These are phyloP conservation scores for Metschnikowia chrysomelidarum DNA, from an alignment of 805 yeast species.

Conservation along the genomic window DNA sequence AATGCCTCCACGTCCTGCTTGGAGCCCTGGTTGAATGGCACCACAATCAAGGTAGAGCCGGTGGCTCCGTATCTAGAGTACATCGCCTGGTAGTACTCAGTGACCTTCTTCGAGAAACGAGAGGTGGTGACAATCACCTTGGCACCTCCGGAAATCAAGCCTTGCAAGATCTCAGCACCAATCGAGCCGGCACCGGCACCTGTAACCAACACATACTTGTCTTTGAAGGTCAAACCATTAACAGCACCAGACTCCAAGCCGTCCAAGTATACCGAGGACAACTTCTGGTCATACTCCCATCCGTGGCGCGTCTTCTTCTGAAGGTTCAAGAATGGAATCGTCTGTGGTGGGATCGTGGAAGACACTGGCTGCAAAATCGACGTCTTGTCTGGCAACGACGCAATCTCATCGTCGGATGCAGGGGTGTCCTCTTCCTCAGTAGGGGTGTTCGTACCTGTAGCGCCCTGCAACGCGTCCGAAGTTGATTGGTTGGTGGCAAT, in stretches of 20 bases:
- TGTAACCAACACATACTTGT: constrained; percentile 85
- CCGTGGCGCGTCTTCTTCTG: constrained; percentile 73
- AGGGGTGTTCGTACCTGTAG: constrained; percentile 45
- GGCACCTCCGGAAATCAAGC: constrained; percentile 96
- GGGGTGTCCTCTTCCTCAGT: constrained; percentile 34
- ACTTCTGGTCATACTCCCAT: constrained; percentile 81
- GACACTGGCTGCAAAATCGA: constrained; percentile 73
- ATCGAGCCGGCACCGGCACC: constrained; percentile 99
- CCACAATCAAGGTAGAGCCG: constrained; percentile 90
- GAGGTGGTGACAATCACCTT: constrained; percentile 95
- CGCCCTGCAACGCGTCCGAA: constrained; percentile 44
- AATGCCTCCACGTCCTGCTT: constrained; percentile 88
- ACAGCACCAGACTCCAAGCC: constrained; percentile 92
- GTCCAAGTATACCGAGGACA: constrained; percentile 78
- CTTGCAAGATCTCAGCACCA: constrained; percentile 96
- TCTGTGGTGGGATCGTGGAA: constrained; percentile 69
- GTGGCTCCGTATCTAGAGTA: constrained; percentile 91
- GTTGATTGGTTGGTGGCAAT: constrained; percentile 67
- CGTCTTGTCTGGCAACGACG: constrained; percentile 73
- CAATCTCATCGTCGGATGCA: constrained; percentile 69
- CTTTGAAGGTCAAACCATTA: constrained; percentile 88
- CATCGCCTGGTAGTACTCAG: constrained; percentile 92
- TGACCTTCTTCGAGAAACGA: constrained; percentile 87
- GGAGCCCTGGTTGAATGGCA: constrained; percentile 98
- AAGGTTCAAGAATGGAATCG: constrained; percentile 92